Conservation (phyloP, 164 flowering plant genomes). For the Vitis labrusca region DNA sequence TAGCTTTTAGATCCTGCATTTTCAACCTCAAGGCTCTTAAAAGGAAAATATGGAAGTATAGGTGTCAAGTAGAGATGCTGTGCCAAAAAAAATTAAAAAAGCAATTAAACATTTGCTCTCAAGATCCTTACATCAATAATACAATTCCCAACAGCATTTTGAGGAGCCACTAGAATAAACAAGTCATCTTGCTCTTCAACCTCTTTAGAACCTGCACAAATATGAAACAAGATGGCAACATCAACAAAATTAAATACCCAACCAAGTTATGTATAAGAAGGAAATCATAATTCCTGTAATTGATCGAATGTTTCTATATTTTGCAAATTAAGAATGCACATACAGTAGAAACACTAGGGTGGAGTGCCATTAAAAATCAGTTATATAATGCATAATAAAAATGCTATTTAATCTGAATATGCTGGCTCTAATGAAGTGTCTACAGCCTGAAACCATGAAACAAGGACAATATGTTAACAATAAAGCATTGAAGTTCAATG, state of each 20-base stretch:
- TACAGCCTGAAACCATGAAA: too few species aligned
- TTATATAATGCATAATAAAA: too few species aligned
- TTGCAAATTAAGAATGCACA: neutral
- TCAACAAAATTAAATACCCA: neutral
- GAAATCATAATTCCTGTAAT: neutral
- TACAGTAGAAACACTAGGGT: neutral
- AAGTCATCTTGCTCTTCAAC: constrained; percentile 88
- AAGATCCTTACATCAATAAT: constrained; percentile 77
- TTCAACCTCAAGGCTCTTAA: constrained; percentile 10
- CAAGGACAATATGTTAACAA: too few species aligned
- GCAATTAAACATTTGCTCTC: neutral
- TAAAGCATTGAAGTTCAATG: too few species aligned
- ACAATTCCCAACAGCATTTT: constrained; percentile 97
- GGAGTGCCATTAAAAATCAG: too few species aligned
- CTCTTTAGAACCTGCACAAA: constrained; percentile 68
- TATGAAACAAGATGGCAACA: neutral
- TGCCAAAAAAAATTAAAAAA: neutral
- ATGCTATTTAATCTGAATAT: too few species aligned
- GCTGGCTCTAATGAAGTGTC: too few species aligned
- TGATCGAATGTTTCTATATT: neutral
- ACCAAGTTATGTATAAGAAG: neutral
- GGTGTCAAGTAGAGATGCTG: too few species aligned
- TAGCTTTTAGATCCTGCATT: constrained; percentile 79
- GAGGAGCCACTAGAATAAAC: constrained; percentile 90
- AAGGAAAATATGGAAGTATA: neutral